Percentiles rank a stretch among this genome's conserved stretches.
Conservation (phyloP, 2,329 filamentous ascomycete species). For the Talaromyces sp. region DNA sequence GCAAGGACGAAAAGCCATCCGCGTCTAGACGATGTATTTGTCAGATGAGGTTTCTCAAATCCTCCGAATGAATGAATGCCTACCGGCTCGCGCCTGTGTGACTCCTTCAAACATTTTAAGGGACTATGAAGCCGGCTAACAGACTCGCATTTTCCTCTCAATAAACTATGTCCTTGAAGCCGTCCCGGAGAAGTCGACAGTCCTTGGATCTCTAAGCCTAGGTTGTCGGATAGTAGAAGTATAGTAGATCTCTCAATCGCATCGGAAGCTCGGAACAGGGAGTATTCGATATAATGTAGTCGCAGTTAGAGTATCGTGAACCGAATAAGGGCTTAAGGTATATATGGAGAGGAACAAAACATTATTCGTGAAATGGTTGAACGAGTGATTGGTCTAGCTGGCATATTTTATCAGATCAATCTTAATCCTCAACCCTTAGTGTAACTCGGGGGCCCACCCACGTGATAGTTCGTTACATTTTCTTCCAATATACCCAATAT, state of each 20-base stretch:
- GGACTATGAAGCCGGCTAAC: background rate
- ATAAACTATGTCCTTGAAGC: background rate
- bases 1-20: background rate
- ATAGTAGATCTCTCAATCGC: background rate
- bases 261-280: background rate
- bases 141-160: conserved; percentile 8
- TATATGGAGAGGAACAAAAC: background rate
- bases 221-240: background rate
- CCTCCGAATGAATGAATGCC: background rate
- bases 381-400: background rate
- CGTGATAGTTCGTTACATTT: background rate
- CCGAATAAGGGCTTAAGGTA: background rate
- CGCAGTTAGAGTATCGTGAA: too few relatives aligned
- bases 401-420: conserved; percentile 8
- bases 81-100: background rate
- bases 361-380: background rate
- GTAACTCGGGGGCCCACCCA: background rate
- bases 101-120: conserved; percentile 5
- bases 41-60: background rate
- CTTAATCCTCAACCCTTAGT: background rate
- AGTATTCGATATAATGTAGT: background rate
- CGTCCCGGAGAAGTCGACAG: background rate
- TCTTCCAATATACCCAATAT: background rate
- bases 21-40: background rate
- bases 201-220: background rate